Evolutionary conservation across 768 basidiomycete species (phyloP).

Genomic region (Dioszegia hungarica): DNA sequence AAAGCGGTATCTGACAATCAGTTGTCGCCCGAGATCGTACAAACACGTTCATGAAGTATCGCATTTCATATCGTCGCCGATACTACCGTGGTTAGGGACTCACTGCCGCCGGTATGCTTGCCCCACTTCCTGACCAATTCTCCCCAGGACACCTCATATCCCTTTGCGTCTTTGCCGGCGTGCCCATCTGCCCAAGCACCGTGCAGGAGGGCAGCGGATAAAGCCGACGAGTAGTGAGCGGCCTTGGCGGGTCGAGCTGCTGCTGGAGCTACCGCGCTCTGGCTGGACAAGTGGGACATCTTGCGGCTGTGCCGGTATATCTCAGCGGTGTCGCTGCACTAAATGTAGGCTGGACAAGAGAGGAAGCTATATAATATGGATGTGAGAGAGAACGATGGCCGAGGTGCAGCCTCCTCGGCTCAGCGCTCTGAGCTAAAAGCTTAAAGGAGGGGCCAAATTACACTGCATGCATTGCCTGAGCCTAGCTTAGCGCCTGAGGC

Average conservation of each 20-base stretch:
- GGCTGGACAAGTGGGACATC: neutral
- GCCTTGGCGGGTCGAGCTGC: conserved; percentile 30
- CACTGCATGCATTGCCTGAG: too few species aligned
- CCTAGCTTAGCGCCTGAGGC: too few species aligned
- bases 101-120: conserved; percentile 47
- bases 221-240: conserved; percentile 33
- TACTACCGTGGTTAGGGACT: too few species aligned
- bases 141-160: conserved; percentile 39
- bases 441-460: too few species aligned
- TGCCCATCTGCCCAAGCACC: conserved; percentile 41
- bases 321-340: too few species aligned
- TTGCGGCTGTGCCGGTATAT: too few species aligned
- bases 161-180: conserved; percentile 37
- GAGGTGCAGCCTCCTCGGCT: too few species aligned
- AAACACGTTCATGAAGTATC: neutral
- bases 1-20: conserved; percentile 28
- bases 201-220: conserved; percentile 36
- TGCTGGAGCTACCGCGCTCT: neutral
- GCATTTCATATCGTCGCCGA: neutral
- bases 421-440: too few species aligned
- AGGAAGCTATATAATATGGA: too few species aligned
- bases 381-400: too few species aligned
- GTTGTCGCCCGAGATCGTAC: neutral
- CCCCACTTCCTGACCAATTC: conserved; percentile 47
- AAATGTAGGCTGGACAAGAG: too few species aligned